phyloP scores from a whole-genome alignment of 2,329 filamentous ascomycete species.

The Alternaria ethzedia region DNA sequence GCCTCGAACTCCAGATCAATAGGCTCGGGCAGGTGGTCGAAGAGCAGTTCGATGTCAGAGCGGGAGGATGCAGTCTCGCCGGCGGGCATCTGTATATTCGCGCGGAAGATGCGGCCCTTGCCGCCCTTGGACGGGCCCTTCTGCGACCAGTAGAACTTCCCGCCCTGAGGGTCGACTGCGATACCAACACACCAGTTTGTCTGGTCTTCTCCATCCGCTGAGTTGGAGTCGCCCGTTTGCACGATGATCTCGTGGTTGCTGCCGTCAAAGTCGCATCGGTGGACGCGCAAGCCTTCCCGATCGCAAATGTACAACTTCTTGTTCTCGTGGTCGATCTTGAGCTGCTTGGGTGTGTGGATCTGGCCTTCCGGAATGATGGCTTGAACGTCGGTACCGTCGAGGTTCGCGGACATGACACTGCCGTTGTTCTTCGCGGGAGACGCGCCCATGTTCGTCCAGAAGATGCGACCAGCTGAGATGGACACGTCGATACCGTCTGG shows the following conservation, averaged over 20 bases:
- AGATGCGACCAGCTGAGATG: slow-evolving; percentile 29
- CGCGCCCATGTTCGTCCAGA: slow-evolving; percentile 37
- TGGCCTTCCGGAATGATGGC: slow-evolving; percentile 53
- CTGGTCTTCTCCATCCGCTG: slow-evolving; percentile 30
- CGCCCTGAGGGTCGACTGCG: slow-evolving; percentile 51
- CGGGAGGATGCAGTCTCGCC: slow-evolving; percentile 10
- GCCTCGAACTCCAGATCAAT: slow-evolving; percentile 65
- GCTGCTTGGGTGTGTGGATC: slow-evolving; percentile 54
- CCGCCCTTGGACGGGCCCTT: slow-evolving; percentile 62
- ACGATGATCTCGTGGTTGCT: slow-evolving; percentile 15
- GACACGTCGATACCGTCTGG: slow-evolving; percentile 44
- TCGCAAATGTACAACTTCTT: slow-evolving; percentile 41
- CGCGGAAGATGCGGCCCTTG: slow-evolving; percentile 61
- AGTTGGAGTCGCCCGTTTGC: slow-evolving; percentile 5
- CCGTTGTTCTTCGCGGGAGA: slow-evolving; percentile 47
- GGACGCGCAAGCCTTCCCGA: slow-evolving; percentile 53
- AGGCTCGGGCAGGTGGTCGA: slow-evolving; percentile 40
- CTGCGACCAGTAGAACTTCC: slow-evolving; percentile 66
- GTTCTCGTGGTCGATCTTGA: slow-evolving; percentile 20
- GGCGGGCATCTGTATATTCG: slow-evolving; percentile 53
- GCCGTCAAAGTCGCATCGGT: slow-evolving; percentile 22
- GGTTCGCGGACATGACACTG: slow-evolving; percentile 52
- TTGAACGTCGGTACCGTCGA: slow-evolving; percentile 57
- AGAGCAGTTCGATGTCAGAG: slow-evolving; percentile 38
- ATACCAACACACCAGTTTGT: slow-evolving; percentile 65